Evolutionary conservation across 1,284 basidiomycete genomes (phyloP).

Genomic region (Schizopora paradoxa): DNA sequence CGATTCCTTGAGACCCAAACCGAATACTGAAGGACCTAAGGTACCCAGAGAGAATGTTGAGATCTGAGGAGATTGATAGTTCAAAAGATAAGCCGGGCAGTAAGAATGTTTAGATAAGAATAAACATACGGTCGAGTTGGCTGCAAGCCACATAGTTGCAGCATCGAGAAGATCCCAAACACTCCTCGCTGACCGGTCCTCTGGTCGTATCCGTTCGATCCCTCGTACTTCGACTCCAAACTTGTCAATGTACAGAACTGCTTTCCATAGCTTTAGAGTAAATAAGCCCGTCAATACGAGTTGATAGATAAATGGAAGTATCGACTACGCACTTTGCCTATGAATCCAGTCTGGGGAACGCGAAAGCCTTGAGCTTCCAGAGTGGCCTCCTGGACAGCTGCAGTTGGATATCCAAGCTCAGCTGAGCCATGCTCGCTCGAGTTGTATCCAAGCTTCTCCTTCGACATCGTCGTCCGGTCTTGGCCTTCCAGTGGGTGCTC

Average conservation of each 20-base stretch:
- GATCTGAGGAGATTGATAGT: slow-evolving; percentile 25
- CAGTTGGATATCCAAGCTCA: not conserved
- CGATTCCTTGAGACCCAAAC: slow-evolving; percentile 28
- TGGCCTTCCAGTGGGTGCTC: not conserved
- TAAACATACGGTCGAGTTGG: not conserved
- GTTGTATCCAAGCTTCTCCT: not conserved
- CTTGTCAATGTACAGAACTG: slow-evolving; percentile 24
- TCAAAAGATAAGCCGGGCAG: slow-evolving; percentile 24
- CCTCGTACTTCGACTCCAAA: slow-evolving; percentile 27
- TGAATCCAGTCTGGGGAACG: slow-evolving; percentile 8
- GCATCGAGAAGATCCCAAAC: slow-evolving; percentile 16
- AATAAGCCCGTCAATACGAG: not conserved
- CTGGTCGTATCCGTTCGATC: slow-evolving; percentile 27
- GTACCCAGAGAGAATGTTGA: slow-evolving; percentile 33
- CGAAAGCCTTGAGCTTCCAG: slow-evolving; percentile 15
- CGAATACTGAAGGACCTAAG: slow-evolving; percentile 28
- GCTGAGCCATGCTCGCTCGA: slow-evolving; percentile 13
- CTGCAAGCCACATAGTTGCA: slow-evolving; percentile 15
- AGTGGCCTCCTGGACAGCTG: slow-evolving; percentile 12
- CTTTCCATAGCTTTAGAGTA: slow-evolving; percentile 20
- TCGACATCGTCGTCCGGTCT: no score
- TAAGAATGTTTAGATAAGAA: not conserved
- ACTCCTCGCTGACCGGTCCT: slow-evolving; percentile 19
- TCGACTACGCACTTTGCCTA: slow-evolving; percentile 1
- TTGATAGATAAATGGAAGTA: not conserved